Conservation (phyloP, 2,329 filamentous ascomycete species). For the Verticillium alfalfae region DNA sequence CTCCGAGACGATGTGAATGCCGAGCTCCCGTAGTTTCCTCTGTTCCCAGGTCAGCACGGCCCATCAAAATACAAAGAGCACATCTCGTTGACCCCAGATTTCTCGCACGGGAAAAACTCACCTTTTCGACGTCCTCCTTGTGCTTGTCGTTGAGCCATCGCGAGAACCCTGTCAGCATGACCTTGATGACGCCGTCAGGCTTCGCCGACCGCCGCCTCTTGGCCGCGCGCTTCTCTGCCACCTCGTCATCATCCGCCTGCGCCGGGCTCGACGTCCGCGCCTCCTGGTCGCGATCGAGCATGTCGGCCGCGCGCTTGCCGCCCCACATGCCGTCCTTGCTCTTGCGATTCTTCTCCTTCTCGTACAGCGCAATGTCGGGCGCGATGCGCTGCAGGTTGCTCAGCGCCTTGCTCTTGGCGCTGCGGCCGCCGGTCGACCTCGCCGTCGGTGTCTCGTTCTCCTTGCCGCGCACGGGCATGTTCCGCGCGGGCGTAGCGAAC, state of each 20-base stretch:
- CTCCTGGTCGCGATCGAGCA: conserved; percentile 40
- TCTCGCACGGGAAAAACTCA: conserved; percentile 33
- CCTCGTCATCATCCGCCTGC: conserved; percentile 25
- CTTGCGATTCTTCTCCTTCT: conserved; percentile 84
- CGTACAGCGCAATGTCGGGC: conserved; percentile 80
- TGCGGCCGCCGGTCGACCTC: conserved; percentile 66
- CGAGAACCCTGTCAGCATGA: conserved; percentile 80
- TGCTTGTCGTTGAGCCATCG: conserved; percentile 70
- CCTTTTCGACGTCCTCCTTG: conserved; percentile 76
- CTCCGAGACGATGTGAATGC: conserved; percentile 75
- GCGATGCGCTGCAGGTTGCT: conserved; percentile 71
- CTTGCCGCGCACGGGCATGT: conserved; percentile 57
- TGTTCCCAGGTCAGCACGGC: conserved; percentile 28
- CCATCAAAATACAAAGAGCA: conserved; percentile 8
- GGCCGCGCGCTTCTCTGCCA: conserved; percentile 42
- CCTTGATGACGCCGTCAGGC: conserved; percentile 63
- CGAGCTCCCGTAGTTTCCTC: conserved; percentile 76
- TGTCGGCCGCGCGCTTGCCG: conserved; percentile 56
- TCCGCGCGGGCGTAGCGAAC: conserved; percentile 46
- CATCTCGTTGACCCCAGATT: not conserved
- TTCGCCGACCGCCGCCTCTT: conserved; percentile 60
- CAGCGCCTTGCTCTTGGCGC: conserved; percentile 82
- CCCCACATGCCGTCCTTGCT: conserved; percentile 51
- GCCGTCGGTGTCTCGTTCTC: conserved; percentile 80
- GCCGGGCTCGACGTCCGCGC: conserved; percentile 10